Percentiles rank a stretch among this genome's conserved stretches.
phyloP scores from a whole-genome alignment of 805 yeast genomes.

The Priceomyces carsonii region DNA sequence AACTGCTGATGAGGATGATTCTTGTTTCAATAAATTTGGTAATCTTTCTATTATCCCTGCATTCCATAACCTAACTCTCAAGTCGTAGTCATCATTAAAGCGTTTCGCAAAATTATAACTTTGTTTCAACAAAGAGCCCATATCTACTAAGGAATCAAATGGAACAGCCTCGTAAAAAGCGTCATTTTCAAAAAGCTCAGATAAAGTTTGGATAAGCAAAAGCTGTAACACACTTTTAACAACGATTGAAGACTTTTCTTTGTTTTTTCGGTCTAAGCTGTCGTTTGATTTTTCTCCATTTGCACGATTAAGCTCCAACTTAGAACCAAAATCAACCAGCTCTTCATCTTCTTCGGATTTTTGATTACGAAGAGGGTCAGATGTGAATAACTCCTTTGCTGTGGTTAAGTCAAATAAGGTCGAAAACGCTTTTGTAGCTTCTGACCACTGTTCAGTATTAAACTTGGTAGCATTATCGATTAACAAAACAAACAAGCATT shows the following conservation, averaged over 20 bases:
- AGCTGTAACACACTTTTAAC: constrained; percentile 90
- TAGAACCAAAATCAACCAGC: constrained; percentile 23
- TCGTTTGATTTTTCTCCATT: constrained; percentile 14
- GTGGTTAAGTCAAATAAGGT: constrained; percentile 78
- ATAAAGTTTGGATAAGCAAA: constrained; percentile 80
- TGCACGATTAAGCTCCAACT: constrained; percentile 10
- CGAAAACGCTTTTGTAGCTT: constrained; percentile 63
- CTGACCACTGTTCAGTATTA: constrained; percentile 68
- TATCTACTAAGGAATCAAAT: constrained; percentile 55
- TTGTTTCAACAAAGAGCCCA: constrained; percentile 60
- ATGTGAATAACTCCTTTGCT: constrained; percentile 77
- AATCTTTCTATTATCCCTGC: constrained; percentile 90
- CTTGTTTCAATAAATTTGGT: constrained; percentile 91
- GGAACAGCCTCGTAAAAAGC: constrained; percentile 71
- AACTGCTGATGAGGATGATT: constrained; percentile 86
- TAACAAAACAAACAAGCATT: constrained; percentile 79
- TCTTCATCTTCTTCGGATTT: constrained; percentile 28
- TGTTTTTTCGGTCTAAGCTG: constrained; percentile 46
- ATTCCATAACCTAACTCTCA: constrained; percentile 86
- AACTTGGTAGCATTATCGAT: constrained; percentile 73
- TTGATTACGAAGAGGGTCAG: constrained; percentile 46
- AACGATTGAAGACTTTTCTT: constrained; percentile 73
- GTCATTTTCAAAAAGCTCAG: constrained; percentile 75
- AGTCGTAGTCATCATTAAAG: constrained; percentile 85
- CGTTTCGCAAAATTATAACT: constrained; percentile 82